phyloP scores from a whole-genome alignment of 768 basidiomycete species.

The Pulveroboletus sp. region DNA sequence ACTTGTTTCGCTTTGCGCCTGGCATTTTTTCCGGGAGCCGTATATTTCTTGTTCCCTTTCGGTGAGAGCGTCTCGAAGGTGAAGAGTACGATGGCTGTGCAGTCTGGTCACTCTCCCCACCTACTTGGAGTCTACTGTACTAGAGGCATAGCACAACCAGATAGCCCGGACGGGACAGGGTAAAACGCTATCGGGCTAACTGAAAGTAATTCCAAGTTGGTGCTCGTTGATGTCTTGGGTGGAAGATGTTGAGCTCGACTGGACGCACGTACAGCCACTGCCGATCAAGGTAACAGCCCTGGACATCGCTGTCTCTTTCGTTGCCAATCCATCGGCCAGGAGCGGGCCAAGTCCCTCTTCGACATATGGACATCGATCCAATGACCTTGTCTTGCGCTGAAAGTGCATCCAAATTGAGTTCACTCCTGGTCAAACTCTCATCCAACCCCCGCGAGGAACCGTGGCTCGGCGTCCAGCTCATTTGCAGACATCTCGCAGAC shows the following conservation, averaged over 20 bases:
- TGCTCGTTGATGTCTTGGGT: background rate
- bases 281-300: slow-evolving; percentile 3
- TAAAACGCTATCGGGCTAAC: background rate
- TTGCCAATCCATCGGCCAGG: background rate
- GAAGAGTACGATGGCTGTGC: too few relatives aligned
- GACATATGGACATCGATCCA: slow-evolving; percentile 17
- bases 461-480: slow-evolving; percentile 51
- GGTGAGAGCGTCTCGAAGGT: too few relatives aligned
- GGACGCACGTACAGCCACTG: background rate
- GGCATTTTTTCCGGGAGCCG: slow-evolving; percentile 2
- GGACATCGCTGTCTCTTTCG: background rate
- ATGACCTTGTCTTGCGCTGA: slow-evolving; percentile 21
- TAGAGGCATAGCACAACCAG: too few relatives aligned
- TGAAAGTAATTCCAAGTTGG: background rate
- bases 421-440: slow-evolving; percentile 31
- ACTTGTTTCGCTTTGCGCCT: slow-evolving; percentile 50
- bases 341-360: background rate
- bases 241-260: background rate
- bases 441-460: slow-evolving; percentile 27
- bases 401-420: slow-evolving; percentile 29
- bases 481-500: slow-evolving; percentile 58
- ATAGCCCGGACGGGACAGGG: background rate
- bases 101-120: too few relatives aligned
- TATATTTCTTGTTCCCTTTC: too few relatives aligned
- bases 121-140: too few relatives aligned